Base-by-base conservation (phyloP, 495 filamentous ascomycete species). In the Pyrenula massariospora region DNA sequence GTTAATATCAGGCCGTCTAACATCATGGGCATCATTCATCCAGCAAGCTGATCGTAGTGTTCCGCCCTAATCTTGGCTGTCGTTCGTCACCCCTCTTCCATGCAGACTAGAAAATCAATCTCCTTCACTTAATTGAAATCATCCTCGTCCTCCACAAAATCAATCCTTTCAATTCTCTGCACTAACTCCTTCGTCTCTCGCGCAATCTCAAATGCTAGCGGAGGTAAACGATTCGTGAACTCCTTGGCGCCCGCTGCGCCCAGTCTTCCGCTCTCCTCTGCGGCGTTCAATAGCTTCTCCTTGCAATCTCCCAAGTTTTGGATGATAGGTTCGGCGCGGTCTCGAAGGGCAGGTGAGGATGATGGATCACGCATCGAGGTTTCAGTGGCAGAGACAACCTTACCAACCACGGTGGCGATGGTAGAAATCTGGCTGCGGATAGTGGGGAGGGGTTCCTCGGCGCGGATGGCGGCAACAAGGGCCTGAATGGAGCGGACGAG, bases 191-290 rank as follows among this genome's bases (percentile, higher is more conserved):
- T 94, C 57, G 86, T 90, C 68, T 88, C 84, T 48, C 87, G 76
- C 1, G 88, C 90, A 63, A 93, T 85, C 71, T 90, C 87, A 68
- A 95, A 95, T 19, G 89, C 89, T 59, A 94, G 82, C 10, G 89
- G 89, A 19, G 90, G 87, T 50, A 91, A 72, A 51, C 77, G 84
- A 65, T 84, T 83, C 52, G 79, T 85, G 71, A 84, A 84, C 63
- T 78, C 82, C 50, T 79, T 82, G 71, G 82, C 78, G 56, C 79
- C 73, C 36, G 68, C 68, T 22, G 78, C 68, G 20, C 71, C 73
- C 1, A 83, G 73, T 1, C 77, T 72, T 57, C 82, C 72, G 57
- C 84, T 85, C 55, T 83, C 77, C 20, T 80, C 76, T n/a, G 80
- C 82, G n/a, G 84, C 82, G 25, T 79, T 79, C 31, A 85, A 70